Evolutionary conservation across 2,329 filamentous ascomycete genomes (phyloP), one percentile per base, ranked within the genome.

Genomic region (Fusarium protoensiforme): DNA sequence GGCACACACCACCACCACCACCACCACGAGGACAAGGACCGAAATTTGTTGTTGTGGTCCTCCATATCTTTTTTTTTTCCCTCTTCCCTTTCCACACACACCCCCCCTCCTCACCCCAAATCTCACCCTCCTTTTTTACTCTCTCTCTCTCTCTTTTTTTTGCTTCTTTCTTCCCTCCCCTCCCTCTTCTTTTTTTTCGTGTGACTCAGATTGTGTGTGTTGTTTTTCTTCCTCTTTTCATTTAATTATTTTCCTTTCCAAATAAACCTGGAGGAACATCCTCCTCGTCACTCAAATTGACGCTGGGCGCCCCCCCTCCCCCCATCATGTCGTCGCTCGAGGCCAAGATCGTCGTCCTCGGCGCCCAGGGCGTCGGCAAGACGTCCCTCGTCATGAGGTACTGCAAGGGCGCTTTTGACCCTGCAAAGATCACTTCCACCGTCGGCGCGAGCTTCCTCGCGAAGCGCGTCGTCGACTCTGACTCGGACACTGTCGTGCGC

Each of bases 401-500:
- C 79, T 92, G 92, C 83, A 92, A 92, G 73, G 92, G 92, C 79
- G 85, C 89, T 67, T 94, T 93, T 82, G 89, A 90, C 72, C 92
- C 92, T 8, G 83, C 87, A n/a, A 84, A 90, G 80, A 86, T 86
- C 53, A 89, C 87, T 4, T 93, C 91, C 7, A 95, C 93, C n/a
- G 91, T 95, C 67, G 93, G 93, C 80, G 93, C 93, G 31, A 93
- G 91, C 79, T 95, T 95, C 82, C 87, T 94, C 80, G 93, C 93
- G 48, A 95, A 95, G 84, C 90, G 92, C 78, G 92, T 95, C 68
- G 87, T 93, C 75, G 95, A 98, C 83, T 91, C 90, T 70, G 94
- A 98, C 80, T 94, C 92, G 24, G 94, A 96, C 78, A 96, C 94
- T 2, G 88, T 93, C 27, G 94, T 98, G 38, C 91, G 95, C n/a